These are phyloP conservation scores for Mycena vulgaris DNA, from an alignment of 768 basidiomycete species.

Conservation along the genomic window DNA sequence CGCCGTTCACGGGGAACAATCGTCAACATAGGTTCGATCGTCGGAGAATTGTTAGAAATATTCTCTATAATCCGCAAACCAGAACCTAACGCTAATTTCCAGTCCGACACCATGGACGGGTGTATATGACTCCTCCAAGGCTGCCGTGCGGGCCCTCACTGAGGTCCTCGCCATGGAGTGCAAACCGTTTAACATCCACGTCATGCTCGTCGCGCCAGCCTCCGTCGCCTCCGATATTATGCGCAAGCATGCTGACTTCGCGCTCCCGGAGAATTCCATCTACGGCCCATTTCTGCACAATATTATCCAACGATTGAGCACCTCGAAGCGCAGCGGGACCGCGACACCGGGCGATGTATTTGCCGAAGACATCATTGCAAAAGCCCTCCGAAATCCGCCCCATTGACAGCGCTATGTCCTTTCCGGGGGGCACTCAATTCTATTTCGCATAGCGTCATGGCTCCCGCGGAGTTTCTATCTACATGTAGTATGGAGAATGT, in stretches of 20 bases:
- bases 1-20: constrained; percentile 1
- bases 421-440: neutral
- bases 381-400: neutral
- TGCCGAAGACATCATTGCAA: neutral
- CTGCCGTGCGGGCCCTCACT: constrained; percentile 71
- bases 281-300: neutral
- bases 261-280: neutral
- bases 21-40: constrained; percentile 2
- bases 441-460: neutral
- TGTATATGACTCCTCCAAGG: constrained; percentile 68
- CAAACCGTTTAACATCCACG: constrained; percentile 77
- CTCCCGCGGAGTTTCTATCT: neutral
- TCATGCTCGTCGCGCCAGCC: constrained; percentile 79
- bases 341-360: neutral
- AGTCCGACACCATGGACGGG: constrained; percentile 36
- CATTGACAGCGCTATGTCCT: neutral
- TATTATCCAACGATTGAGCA: neutral
- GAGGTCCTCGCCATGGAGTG: constrained; percentile 82
- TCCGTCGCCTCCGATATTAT: constrained; percentile 75
- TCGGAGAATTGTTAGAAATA: constrained; percentile 10
- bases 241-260: constrained; percentile 38
- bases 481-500: neutral
- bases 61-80: too few relatives aligned
- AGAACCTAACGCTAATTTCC: neutral
- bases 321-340: neutral